Evolutionary conservation across 768 basidiomycete species (phyloP), one percentile per base, ranked within the genome.

Genomic region (Tricholoma furcatifolium): DNA sequence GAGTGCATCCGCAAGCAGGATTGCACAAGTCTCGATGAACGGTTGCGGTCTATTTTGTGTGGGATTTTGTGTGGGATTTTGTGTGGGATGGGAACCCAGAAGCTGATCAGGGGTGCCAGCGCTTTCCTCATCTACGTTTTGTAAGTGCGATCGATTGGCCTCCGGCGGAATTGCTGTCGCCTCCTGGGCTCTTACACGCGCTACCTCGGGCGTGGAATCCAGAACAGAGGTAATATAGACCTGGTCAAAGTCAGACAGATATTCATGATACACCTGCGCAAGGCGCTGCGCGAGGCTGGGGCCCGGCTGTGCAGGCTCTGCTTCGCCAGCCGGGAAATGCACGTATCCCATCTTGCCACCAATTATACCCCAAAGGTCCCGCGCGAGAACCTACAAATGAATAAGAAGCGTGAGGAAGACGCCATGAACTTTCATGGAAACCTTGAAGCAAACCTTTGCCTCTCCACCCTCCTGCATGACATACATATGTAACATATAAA

Each of bases 311-410:
- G 80, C 73, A 11, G 87, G 85, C 55, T 87, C 83, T 3, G 72
- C 65, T 1, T 80, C 83, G 10, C 70, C 78, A 3, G 76, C 84
- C 2, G 83, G 83, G 57, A 88, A 87, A 48, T 83, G 76, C 2
- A 84, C 75, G 60, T 84, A 81, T 15, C 82, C 84, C 67, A 91
- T 73, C 20, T 76, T 78, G n/a, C 78, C 88, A n/a, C 80, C 88
- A 51, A 91, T 80, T 41, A 85, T 70, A 15, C 78, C 61, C 88
- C 88, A 90, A 52, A 74, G 55, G 31, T 87, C 85, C 43, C 77
- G 76, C 51, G 70, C 67, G 20, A 71, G 70, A 12, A 85, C 79
- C 85, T 87, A 48, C n/a, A 24, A 41, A 39, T 14, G n/a, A n/a
- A n/a, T n/a, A n/a, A n/a, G n/a, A n/a, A 47, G 6, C 6, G 21